Base-by-base conservation (phyloP, 2,329 filamentous ascomycete species). In the Aspergillus sp. region DNA sequence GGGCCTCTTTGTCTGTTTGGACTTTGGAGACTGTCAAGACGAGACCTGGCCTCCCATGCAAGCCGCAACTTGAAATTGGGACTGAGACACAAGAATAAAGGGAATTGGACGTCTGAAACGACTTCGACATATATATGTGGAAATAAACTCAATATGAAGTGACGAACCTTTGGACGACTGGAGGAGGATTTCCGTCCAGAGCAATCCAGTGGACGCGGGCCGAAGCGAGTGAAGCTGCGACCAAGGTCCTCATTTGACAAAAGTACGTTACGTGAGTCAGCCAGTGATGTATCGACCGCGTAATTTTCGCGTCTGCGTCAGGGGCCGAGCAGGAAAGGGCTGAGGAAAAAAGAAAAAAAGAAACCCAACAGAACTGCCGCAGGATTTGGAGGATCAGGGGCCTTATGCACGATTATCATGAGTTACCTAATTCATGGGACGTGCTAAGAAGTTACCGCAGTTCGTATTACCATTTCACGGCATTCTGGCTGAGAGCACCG, bases 351-450 rank as follows among this genome's bases (percentile, higher is more conserved):
- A 48, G 15, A 27, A 33, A 1, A 6, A 9, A 41, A 33, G 6
- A 17, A 22, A 33, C 15, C 47, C 47, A 50, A 40, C 24, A 42
- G 48, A 40, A 22, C 19, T 6, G 19, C 22, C 11, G 37, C 20
- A 30, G 30, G 47, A 24, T 8, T 22, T 20, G 39, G 37, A 33
- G 24, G 34, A 51, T 51, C 49, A 51, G 49, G 48, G 49, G 49
- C n/a, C 27, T n/a, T 47, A 33, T 54, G 51, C 51, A 54, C 15
- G 51, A 54, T 54, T 54, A 48, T 54, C 51, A 45, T 27, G 30
- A 54, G 51, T 54, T 54, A 54, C 44, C 44, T 54, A 34, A 37
- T 40, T 48, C 19, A 47, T 33, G 51, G 51, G 51, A 40, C 51
- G n/a, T 20, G 42, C 44, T 54, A 41, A 51, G 17, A 13, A 44